Base-by-base conservation (phyloP, 2,329 filamentous ascomycete genomes). In the Fragosphaeria purpurea region DNA sequence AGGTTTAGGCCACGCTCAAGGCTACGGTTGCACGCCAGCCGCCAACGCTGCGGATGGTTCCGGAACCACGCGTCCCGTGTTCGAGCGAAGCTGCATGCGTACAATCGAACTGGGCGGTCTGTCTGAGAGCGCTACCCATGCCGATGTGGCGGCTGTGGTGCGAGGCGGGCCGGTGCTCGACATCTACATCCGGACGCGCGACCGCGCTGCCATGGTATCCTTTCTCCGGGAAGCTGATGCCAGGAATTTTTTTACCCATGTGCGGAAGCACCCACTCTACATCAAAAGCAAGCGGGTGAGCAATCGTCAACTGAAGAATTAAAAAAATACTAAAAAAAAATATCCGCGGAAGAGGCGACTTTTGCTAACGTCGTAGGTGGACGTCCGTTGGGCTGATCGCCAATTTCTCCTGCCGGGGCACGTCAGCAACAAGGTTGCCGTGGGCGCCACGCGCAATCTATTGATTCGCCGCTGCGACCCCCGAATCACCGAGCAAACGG, bases 381-480 rank as follows among this genome's bases (percentile, higher is more conserved):
- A 82, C 11, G 72, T 86, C 39, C 71, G 70, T 53, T 91, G 86
- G 87, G 77, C 74, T 47, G 78, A 87, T 38, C 77, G 79, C 10
- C 86, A 90, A 59, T 89, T 83, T 60, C 72, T 74, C 35, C 69
- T 91, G 7, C 71, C 77, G 2, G 67, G 70, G 3, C 79, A 87
- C 62, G 71, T 89, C 48, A 74, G 76, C 30, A 71, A 75, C 62
- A 86, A 85, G 61, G 75, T 90, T 50, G 65, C 66, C 40, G 70
- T 65, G 45, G 86, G 86, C 11, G 85, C 85, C 11, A 85, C 80
- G 41, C 80, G 88, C 53, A 93, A 91, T 59, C 64, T 94, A 39
- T 68, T 90, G 22, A 76, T 94, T 41, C 76, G 77, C 51, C 74
- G 75, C 8, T 78, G 77, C 57, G 71, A 71, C 57, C 68, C 68